Base-by-base conservation (phyloP, 2,329 filamentous ascomycete species). In the Aspergillus fischeri region DNA sequence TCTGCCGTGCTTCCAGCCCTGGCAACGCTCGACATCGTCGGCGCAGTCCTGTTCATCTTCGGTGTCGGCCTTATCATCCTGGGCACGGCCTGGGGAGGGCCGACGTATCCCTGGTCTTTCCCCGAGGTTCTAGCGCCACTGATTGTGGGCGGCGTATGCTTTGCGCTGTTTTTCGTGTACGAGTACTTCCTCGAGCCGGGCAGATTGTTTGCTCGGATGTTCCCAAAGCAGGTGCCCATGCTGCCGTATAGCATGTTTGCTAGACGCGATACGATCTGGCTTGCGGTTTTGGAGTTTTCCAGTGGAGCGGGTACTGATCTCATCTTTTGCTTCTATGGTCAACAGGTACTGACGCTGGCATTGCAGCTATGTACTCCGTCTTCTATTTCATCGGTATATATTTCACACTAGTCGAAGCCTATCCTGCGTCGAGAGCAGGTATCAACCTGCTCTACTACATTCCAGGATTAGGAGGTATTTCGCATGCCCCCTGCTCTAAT, bases 361-460 rank as follows among this genome's bases (percentile, higher is more conserved):
- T 20, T 28, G 44, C 49, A 65, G 66, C 73, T 0, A 70, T 79
- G 61, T 80, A 80, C 67, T 76, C 80, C 11, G 82, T 86, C 1
- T 83, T 89, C 61, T 90, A 89, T 69, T 90, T 89, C 63, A 83
- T 87, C 62, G 84, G 83, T 17, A 80, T 89, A 20, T 90, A 88
- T 70, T 89, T 89, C 68, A 82, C 83, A 1, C 73, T 87, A 17
- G 86, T 88, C 0, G 74, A 84, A 70, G 79, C 77, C 5, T 83
- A 82, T 59, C 69, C 62, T 28, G 77, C 74, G 28, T 80, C 79
- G 25, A 66, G 81, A 51, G 79, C 85, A 1, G 85, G 85, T 3
- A 65, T 80, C 0, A 80, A 86, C 57, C 74, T 90, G 10, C 71
- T 89, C 1, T 88, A 82, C 67, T 89, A 86, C 63, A 79, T 85